Evolutionary conservation across 2,329 filamentous ascomycete species (phyloP).

Genomic region (Taxawa tesnikishii): DNA sequence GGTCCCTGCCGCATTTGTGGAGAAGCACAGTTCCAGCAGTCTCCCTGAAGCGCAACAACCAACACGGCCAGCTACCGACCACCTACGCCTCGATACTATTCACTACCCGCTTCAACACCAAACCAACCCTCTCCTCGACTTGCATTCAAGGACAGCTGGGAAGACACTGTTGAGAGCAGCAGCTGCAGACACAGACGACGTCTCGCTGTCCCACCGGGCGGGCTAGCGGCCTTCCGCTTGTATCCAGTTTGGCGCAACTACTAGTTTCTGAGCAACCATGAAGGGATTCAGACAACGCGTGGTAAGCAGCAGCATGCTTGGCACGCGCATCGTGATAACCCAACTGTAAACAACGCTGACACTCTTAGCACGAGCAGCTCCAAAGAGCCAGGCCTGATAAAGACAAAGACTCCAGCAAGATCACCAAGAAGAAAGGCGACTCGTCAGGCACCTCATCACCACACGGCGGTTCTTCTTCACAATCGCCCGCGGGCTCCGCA

Average conservation of each 20-base stretch:
- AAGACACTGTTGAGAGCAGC: background rate
- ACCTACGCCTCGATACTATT: background rate
- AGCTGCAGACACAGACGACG: background rate
- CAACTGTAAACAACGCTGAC: conserved; percentile 4
- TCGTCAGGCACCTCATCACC: conserved; percentile 66
- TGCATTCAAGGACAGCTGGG: background rate
- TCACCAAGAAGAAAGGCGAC: conserved; percentile 49
- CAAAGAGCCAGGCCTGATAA: too few relatives aligned
- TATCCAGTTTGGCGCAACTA: background rate
- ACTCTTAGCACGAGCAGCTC: conserved; percentile 60
- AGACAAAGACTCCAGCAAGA: conserved; percentile 72
- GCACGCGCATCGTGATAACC: background rate
- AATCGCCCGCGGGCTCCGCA: conserved; percentile 48
- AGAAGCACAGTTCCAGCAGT: background rate
- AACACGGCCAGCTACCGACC: background rate
- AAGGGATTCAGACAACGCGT: conserved; percentile 97
- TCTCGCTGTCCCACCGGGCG: background rate
- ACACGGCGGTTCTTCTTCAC: conserved; percentile 38
- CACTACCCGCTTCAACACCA: background rate
- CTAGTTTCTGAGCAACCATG: conserved; percentile 48
- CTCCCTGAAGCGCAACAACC: background rate
- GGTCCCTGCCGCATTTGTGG: background rate
- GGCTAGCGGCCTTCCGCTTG: background rate
- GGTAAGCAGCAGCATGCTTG: conserved; percentile 52
- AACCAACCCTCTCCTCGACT: background rate